Evolutionary conservation across 495 filamentous ascomycete genomes (phyloP), one percentile per base, ranked within the genome.

Genomic region (Extremus antarcticus): DNA sequence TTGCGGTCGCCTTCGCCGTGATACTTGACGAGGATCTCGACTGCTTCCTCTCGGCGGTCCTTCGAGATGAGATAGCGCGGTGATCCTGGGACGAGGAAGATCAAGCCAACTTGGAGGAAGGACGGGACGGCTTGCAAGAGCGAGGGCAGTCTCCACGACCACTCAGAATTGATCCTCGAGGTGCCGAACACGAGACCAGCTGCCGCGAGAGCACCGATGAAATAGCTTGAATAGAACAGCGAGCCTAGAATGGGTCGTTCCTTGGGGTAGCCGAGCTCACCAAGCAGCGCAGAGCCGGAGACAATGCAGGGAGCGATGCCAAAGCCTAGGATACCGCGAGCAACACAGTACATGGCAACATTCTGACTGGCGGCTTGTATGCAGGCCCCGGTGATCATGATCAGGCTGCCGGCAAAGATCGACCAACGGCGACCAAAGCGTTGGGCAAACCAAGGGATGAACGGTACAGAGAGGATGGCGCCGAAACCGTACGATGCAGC

Each of bases 331-430:
- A 88, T 81, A 68, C 90, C 83, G 62, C 90, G 86, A 7, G 81
- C 80, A 13, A 73, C 50, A 63, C 24, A 58, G 45, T 39, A 72
- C 41, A 45, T 45, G 15, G n/a, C 41, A 3, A 45, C 41, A n/a
- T 61, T 73, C 47, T 78, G 69, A 9, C 78, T 58, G 13, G 78
- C 75, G 40, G 80, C 69, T 55, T 87, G 84, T 54, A 90, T 83
- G 35, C 85, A 72, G 50, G 85, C 82, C 21, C 86, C 86, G 13
- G 84, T 16, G 53, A 86, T 76, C 84, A 90, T 88, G 61, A 89
- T 74, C 24, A 69, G 20, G 39, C 78, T 83, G 57, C 87, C 87
- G 0, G 75, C 50, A 35, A 83, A 76, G 58, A 83, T 76, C 29
- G 61, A 47, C 10, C 56, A 50, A 11, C 59, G 55, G 23, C 87